Evolutionary conservation across 2,329 filamentous ascomycete genomes (phyloP).

Genomic region (Onygenales sp.): DNA sequence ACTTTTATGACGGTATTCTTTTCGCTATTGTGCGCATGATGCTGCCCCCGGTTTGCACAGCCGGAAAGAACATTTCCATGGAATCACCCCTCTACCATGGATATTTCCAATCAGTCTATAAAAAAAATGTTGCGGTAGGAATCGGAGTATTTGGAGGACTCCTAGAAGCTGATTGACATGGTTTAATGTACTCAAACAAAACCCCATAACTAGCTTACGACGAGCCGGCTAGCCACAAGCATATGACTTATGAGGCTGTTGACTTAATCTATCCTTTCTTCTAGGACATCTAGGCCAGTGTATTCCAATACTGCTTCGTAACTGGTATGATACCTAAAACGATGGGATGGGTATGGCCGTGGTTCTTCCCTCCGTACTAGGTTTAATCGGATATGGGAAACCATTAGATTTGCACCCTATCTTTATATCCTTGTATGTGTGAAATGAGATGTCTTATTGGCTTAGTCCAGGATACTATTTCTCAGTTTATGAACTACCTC

Average conservation of each 20-base stretch:
- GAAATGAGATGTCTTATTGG: neutral
- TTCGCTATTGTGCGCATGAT: slow-evolving; percentile 42
- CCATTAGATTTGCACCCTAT: slow-evolving; percentile 13
- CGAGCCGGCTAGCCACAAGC: neutral
- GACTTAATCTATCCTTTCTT: slow-evolving; percentile 7
- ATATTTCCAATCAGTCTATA: slow-evolving; percentile 64
- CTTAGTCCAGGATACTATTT: neutral
- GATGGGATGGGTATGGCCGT: slow-evolving; percentile 64
- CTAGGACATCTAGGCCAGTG: slow-evolving; percentile 64
- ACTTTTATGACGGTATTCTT: no score
- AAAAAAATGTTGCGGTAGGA: slow-evolving; percentile 59
- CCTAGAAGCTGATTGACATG: slow-evolving; percentile 74
- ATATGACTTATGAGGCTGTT: neutral
- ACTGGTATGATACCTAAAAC: slow-evolving; percentile 67
- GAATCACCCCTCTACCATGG: slow-evolving; percentile 61
- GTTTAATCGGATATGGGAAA: slow-evolving; percentile 78
- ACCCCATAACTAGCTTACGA: neutral
- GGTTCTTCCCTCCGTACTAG: slow-evolving; percentile 60
- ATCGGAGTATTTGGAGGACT: slow-evolving; percentile 60
- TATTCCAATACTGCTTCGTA: slow-evolving; percentile 82
- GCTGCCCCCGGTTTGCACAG: slow-evolving; percentile 66
- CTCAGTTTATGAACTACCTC: slow-evolving; percentile 25
- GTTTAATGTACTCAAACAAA: slow-evolving; percentile 57
- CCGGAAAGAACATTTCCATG: slow-evolving; percentile 73
- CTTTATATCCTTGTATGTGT: neutral